Base-by-base conservation (phyloP, 495 filamentous ascomycete genomes). In the Cladorrhinum samala region DNA sequence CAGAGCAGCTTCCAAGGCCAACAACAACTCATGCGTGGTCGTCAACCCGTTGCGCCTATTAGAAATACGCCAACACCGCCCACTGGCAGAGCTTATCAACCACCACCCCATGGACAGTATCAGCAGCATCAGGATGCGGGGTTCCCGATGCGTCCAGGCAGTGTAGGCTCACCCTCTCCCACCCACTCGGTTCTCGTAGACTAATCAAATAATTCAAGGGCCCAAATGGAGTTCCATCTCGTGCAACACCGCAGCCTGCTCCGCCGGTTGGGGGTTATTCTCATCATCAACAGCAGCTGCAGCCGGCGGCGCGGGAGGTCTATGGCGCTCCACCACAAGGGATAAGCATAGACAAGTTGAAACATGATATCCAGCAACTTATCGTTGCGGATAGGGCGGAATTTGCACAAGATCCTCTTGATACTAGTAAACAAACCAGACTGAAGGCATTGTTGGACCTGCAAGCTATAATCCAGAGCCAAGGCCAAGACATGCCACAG, bases 401-500 rank as follows among this genome's bases (percentile, higher is more conserved):
- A 55, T 86, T 87, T 70, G 85, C 84, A 55, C 78, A 78, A 46
- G 86, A 82, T 67, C 84, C 83, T 37, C 78, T 80, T 71, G 87
- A 96, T 74, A 71, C 75, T 67, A 79, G 80, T 63, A 77, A 85
- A 57, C 84, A 90, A 70, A 82, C 81, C 54, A 86, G 84, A 61
- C 70, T 97, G 62, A 87, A 91, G 68, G 89, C 91, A 17, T 78
- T 97, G 58, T 71, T 94, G 68, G 89, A 92, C 68, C 79, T 97
- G 56, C 86, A 96, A 71, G 79, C 68, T 43, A 83, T 95, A 62
- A 72, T 97, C 69, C 79, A 86, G 62, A 83, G 75, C 6, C 27
- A 33, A 33, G n/a, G n/a, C 57, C 87, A 88, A 63, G 80, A 89
- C 60, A 79, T 95, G 61, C 82, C 87, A 43, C 84, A 82, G 63